Base-by-base conservation (phyloP, 2,329 filamentous ascomycete species). In the Sclerotinia subarctica region DNA sequence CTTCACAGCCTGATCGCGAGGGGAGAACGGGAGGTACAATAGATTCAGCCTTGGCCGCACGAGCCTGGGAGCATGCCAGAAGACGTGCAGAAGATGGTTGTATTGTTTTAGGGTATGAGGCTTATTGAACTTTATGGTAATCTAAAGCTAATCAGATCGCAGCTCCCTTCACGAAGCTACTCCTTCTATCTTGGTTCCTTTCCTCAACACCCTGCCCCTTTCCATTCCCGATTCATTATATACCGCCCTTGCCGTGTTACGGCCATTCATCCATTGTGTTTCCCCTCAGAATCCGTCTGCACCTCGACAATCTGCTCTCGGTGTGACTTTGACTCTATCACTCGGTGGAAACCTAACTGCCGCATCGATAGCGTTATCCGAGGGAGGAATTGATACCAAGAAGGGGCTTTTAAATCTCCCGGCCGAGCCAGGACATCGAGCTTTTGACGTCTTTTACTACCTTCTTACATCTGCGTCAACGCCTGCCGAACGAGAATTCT, bases 371-470 rank as follows among this genome's bases (percentile, higher is more conserved):
- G 88, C 93, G 35, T 81, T 99, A 10, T 94, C 94, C 0, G 90
- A 93, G 51, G 91, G 92, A 3, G 95, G 95, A 24, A 91, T 99
- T 69, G 92, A 99, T 77, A 95, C 93, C 0, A 81, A 84, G 26
- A 88, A 88, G 70, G 95, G 94, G 53, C 83, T 99, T 15, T 82
- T 97, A 21, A 88, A 91, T 68, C 87, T 99, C 21, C 92, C 95
- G 0, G 79, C 88, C 0, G 88, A 97, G 76, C 77, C 88, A 8
- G 95, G 95, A 17, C 93, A 93, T 79, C 89, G 95, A 71, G 95
- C 94, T 4, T 99, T 99, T 74, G 94, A 99, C 76, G 95, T 96
- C 62, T 98, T 99, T 77, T 98, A 99, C 81, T 98, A 97, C 75
- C 87, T 99, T 0, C 84, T 98, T 53, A 96, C 94, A 0, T 93